These are phyloP conservation scores for Inga laurina DNA, from an alignment of 306 rosid species.

Conservation along the genomic window DNA sequence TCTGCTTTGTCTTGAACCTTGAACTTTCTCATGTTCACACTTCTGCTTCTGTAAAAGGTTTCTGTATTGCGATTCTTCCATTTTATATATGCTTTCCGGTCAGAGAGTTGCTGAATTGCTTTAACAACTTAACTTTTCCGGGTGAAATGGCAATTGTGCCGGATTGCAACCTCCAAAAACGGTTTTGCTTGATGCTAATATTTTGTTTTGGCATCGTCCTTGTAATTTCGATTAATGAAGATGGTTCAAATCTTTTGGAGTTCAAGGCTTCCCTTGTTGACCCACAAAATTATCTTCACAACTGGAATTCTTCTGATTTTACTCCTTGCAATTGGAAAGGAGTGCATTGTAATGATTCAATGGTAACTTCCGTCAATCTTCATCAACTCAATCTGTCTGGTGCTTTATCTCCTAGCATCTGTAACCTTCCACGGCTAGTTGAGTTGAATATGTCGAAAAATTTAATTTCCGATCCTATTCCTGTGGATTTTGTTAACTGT, in stretches of 20 bases:
- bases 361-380: slow-evolving; percentile 65
- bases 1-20: slow-evolving; percentile 34
- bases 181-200: slow-evolving; percentile 36
- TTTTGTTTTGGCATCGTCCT: slow-evolving; percentile 33
- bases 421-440: slow-evolving; percentile 52
- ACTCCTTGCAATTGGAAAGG: slow-evolving; percentile 83
- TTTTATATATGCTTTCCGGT: background rate
- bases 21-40: slow-evolving; percentile 29
- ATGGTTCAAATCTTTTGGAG: slow-evolving; percentile 57
- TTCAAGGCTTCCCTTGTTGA: slow-evolving; percentile 50
- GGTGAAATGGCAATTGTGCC: slow-evolving; percentile 41
- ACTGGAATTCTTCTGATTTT: slow-evolving; percentile 56
- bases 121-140: slow-evolving; percentile 9
- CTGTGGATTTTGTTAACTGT: slow-evolving; percentile 50
- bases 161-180: slow-evolving; percentile 25
- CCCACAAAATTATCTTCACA: slow-evolving; percentile 49
- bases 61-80: slow-evolving; percentile 1
- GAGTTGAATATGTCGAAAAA: slow-evolving; percentile 67
- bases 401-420: slow-evolving; percentile 53
- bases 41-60: slow-evolving; percentile 13
- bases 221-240: slow-evolving; percentile 52
- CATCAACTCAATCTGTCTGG: slow-evolving; percentile 59
- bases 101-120: slow-evolving; percentile 16
- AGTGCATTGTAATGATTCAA: slow-evolving; percentile 49
- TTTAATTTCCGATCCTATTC: slow-evolving; percentile 62